Percentiles rank a stretch among this genome's conserved stretches.
Conservation (phyloP, 2,329 filamentous ascomycete species). For the Nakataea oryzae region DNA sequence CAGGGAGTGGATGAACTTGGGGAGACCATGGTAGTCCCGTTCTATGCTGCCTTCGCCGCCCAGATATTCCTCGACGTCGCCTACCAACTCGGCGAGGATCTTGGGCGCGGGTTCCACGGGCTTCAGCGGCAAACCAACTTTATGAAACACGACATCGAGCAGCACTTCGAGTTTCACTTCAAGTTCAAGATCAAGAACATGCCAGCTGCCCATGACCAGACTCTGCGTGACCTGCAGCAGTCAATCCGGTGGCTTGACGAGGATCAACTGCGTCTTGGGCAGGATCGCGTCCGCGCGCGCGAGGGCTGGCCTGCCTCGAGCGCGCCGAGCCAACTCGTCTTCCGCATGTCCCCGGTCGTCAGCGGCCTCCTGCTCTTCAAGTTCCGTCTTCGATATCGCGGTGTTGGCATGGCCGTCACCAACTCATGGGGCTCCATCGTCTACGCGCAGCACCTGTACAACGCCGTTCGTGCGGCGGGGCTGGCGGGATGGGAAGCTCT, state of each 20-base stretch:
- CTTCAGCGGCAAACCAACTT: slow-evolving; percentile 8
- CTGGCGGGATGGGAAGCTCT: slow-evolving; percentile 8
- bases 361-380: slow-evolving; percentile 25
- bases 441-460: slow-evolving; percentile 28
- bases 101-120: slow-evolving; percentile 4
- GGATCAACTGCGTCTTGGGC: slow-evolving; percentile 12
- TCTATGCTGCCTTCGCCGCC: slow-evolving; percentile 26
- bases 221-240: slow-evolving; percentile 9
- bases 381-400: slow-evolving; percentile 19
- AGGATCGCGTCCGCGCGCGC: neutral
- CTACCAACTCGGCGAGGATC: slow-evolving; percentile 15
- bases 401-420: slow-evolving; percentile 19
- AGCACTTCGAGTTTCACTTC: slow-evolving; percentile 19
- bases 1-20: slow-evolving; percentile 21
- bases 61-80: slow-evolving; percentile 31
- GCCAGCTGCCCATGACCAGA: slow-evolving; percentile 17
- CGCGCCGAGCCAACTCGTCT: neutral
- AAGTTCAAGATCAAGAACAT: slow-evolving; percentile 17
- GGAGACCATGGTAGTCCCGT: slow-evolving; percentile 17
- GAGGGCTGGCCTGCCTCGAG: neutral
- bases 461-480: slow-evolving; percentile 21
- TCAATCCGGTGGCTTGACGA: slow-evolving; percentile 12
- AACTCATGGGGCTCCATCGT: slow-evolving; percentile 28
- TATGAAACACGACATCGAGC: slow-evolving; percentile 14
- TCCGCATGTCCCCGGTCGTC: neutral